Percentiles rank a stretch among this genome's conserved stretches.
These are phyloP conservation scores for Dothideomycetidae sp. DNA, from an alignment of 2,329 filamentous ascomycete genomes.

Conservation along the genomic window DNA sequence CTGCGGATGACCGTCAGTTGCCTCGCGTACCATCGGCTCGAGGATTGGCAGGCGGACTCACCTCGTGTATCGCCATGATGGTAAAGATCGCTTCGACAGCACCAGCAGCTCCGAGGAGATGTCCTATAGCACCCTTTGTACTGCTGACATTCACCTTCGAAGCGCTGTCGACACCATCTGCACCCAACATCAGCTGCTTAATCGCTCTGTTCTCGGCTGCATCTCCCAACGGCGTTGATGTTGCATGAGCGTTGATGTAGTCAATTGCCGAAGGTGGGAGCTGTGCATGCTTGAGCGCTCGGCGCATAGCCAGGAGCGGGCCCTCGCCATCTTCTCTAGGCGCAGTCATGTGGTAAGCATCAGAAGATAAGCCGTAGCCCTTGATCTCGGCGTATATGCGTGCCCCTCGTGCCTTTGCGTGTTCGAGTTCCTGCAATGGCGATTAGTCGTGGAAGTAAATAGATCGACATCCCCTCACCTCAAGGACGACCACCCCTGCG, in stretches of 20 bases:
- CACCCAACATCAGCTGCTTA: constrained; percentile 57
- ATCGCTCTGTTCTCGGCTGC: constrained; percentile 78
- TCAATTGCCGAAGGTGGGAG: constrained; percentile 58
- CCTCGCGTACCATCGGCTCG: neutral
- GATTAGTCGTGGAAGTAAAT: neutral
- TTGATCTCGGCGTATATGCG: constrained; percentile 75
- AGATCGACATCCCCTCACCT: constrained; percentile 33
- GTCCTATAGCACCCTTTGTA: constrained; percentile 85
- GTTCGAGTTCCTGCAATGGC: constrained; percentile 56
- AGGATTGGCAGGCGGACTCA: constrained; percentile 31
- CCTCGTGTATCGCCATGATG: constrained; percentile 63
- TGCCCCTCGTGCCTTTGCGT: constrained; percentile 66
- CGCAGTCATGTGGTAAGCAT: constrained; percentile 88
- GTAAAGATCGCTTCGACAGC: constrained; percentile 82
- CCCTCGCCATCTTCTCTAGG: constrained; percentile 71
- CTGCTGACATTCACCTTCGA: constrained; percentile 69
- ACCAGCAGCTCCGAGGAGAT: constrained; percentile 81
- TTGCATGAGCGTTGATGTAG: constrained; percentile 94
- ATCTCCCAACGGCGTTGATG: constrained; percentile 74
- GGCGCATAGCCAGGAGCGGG: constrained; percentile 71
- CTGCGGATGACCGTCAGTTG: constrained; percentile 30
- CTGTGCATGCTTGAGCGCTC: constrained; percentile 58
- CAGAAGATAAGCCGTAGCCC: constrained; percentile 81
- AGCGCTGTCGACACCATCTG: constrained; percentile 48
- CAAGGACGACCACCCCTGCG: constrained; percentile 72